Conservation (phyloP, 1,284 basidiomycete species). For the Anthracocystis walkeri region DNA sequence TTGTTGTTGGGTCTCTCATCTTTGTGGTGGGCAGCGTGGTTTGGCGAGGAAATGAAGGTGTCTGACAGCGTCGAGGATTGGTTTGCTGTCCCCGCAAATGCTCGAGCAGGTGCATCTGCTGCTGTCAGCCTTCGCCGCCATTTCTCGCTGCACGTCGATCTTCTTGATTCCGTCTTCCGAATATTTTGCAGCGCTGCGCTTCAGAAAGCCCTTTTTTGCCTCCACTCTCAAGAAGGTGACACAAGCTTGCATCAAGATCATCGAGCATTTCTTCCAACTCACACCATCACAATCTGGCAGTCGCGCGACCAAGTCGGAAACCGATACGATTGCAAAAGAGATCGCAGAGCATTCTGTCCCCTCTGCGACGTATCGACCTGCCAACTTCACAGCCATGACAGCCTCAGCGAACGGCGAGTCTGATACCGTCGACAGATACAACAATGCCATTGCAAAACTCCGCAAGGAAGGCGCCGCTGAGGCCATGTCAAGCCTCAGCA, state of each 20-base stretch:
- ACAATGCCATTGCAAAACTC: conserved; percentile 23
- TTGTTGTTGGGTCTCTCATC: conserved; percentile 51
- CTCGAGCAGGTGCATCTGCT: not conserved
- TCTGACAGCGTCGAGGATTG: not conserved
- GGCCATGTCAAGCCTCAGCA: not conserved
- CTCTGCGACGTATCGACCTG: not conserved
- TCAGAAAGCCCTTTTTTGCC: not conserved
- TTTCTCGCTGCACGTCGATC: not conserved
- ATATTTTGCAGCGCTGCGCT: not conserved
- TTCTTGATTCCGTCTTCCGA: conserved; percentile 18
- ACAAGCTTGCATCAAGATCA: conserved; percentile 10
- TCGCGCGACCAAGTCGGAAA: not conserved
- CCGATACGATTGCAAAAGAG: too few species aligned
- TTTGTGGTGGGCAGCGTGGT: not conserved
- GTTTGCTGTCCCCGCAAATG: not conserved
- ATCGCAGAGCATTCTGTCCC: too few species aligned
- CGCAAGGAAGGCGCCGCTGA: conserved; percentile 9
- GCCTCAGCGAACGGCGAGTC: not conserved
- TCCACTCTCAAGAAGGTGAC: conserved; percentile 11
- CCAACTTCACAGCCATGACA: conserved; percentile 12
- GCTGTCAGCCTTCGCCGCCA: not conserved
- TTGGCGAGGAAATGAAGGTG: not conserved
- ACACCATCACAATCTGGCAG: not conserved
- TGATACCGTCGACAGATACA: conserved; percentile 32
- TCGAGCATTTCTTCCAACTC: not conserved